Evolutionary conservation across 1,284 basidiomycete genomes (phyloP), one percentile per base, ranked within the genome.

Genomic region (Microbotryum silenes-acaulis): DNA sequence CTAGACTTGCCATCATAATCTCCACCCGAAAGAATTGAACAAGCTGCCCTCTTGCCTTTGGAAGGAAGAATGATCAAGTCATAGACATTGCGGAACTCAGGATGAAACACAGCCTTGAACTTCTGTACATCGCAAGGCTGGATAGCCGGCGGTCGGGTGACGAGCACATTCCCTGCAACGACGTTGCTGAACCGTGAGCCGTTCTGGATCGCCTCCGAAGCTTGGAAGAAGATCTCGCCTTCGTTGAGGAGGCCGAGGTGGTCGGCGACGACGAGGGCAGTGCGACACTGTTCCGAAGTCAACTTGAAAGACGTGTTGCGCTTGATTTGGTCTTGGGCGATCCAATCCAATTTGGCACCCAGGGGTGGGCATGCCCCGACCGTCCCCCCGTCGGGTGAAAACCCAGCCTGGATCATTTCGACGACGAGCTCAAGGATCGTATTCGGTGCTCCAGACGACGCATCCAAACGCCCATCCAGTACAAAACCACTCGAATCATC

Each of bases 101-200:
- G 59, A 0, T 59, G 29, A 27, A 71, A 64, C 12, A 74, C 71
- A 1, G 72, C 72, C 0, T 50, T 52, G 2, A 69, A 64, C 59
- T 70, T 70, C 50, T 72, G 73, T 6, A 73, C 59, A 56, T 75
- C 74, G 53, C 69, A 70, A 0, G 73, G 71, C 29, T 72, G 65
- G n/a, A 72, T 52, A n/a, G 68, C 70, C 0, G 74, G 74, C 16
- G 69, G 65, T 0, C 74, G 63, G 5, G 63, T 70, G 8, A 74
- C 64, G 16, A 75, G 63, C 0, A 72, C 69, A 6, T 67, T 55
- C 2, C 71, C 72, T 45, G 58, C 56, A 8, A 74, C 64, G n/a
- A 68, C 64, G 29, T 63, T 58, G 2, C 23, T 27, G 1, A 53
- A 42, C 14, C 60, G 56, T 1, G 57, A 55, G 7, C 61, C 60